Percentiles rank a stretch among this genome's conserved stretches.
These are phyloP conservation scores for Trichosporon ovoides DNA, from an alignment of 1,284 basidiomycete species.

Conservation along the genomic window DNA sequence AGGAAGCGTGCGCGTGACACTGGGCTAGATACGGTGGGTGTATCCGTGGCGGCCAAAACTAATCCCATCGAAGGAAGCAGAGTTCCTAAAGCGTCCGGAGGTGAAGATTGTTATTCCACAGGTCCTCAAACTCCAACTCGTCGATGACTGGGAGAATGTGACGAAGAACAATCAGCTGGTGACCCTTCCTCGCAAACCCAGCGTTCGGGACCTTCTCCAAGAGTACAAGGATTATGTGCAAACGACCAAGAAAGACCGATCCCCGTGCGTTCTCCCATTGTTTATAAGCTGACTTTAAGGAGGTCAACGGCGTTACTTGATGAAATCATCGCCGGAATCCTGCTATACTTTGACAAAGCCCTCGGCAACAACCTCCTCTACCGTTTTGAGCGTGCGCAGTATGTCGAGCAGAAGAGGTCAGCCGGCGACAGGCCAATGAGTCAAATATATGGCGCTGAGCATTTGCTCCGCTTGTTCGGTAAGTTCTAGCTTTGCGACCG, in stretches of 20 bases:
- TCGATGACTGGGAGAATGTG: conserved; percentile 97
- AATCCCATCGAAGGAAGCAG: conserved; percentile 48
- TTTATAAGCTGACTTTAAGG: conserved; percentile 45
- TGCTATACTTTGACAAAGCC: conserved; percentile 87
- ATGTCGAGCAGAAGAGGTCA: conserved; percentile 70
- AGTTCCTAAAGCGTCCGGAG: conserved; percentile 68
- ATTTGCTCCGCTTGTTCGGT: conserved; percentile 89
- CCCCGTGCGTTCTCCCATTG: conserved; percentile 40
- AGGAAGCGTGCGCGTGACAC: conserved; percentile 51
- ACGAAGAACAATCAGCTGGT: conserved; percentile 95
- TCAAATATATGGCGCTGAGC: conserved; percentile 88
- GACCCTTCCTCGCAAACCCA: conserved; percentile 74
- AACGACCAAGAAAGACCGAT: conserved; percentile 51
- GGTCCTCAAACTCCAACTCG: conserved; percentile 76
- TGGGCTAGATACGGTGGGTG: conserved; percentile 40
- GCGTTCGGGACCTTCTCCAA: conserved; percentile 69
- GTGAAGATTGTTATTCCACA: conserved; percentile 89
- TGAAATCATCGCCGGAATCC: conserved; percentile 82
- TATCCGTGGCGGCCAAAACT: neutral
- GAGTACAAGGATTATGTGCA: conserved; percentile 68
- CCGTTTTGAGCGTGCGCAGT: conserved; percentile 88
- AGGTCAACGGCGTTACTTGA: conserved; percentile 57
- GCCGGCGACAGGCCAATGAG: conserved; percentile 78
- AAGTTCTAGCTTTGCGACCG: conserved; percentile 33
- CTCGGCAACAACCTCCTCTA: conserved; percentile 89